Evolutionary conservation across 441 rosid genomes (phyloP).

Genomic region (Melastoma candidum): DNA sequence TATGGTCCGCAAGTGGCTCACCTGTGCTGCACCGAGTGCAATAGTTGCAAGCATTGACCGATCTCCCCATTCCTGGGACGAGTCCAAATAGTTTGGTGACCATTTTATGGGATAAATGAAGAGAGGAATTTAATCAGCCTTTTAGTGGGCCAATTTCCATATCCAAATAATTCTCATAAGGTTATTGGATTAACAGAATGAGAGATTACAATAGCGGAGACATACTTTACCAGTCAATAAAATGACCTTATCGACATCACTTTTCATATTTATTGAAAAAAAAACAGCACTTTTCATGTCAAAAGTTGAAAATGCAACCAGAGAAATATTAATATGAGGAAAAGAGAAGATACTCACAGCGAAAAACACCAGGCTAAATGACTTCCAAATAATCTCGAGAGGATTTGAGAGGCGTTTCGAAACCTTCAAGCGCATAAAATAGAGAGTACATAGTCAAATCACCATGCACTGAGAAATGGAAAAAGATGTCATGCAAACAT

Average conservation of each 20-base stretch:
- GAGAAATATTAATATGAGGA: background rate
- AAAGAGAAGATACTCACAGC: conserved; percentile 54
- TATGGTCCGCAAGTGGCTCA: conserved; percentile 6
- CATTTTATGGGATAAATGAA: background rate
- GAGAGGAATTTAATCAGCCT: too few species aligned
- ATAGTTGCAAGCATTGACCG: conserved; percentile 99
- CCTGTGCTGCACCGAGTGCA: conserved; percentile 98
- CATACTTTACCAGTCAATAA: too few species aligned
- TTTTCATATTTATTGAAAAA: background rate
- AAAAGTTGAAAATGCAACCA: conserved; percentile 2
- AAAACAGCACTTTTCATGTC: background rate
- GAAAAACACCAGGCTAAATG: conserved; percentile 91
- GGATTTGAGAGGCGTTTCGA: conserved; percentile 78
- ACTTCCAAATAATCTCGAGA: conserved; percentile 79
- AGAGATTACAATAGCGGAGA: too few species aligned
- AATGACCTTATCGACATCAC: too few species aligned
- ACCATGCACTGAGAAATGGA: too few species aligned
- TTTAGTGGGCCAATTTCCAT: too few species aligned
- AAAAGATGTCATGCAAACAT: background rate
- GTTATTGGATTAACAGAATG: too few species aligned
- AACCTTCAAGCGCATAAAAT: conserved; percentile 31
- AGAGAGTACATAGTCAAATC: background rate
- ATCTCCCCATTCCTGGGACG: conserved; percentile 96
- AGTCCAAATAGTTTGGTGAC: background rate
- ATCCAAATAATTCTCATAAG: too few species aligned